These are phyloP conservation scores for Coemansia javaensis DNA, from an alignment of 192 early-diverging fungal genomes.

Conservation along the genomic window DNA sequence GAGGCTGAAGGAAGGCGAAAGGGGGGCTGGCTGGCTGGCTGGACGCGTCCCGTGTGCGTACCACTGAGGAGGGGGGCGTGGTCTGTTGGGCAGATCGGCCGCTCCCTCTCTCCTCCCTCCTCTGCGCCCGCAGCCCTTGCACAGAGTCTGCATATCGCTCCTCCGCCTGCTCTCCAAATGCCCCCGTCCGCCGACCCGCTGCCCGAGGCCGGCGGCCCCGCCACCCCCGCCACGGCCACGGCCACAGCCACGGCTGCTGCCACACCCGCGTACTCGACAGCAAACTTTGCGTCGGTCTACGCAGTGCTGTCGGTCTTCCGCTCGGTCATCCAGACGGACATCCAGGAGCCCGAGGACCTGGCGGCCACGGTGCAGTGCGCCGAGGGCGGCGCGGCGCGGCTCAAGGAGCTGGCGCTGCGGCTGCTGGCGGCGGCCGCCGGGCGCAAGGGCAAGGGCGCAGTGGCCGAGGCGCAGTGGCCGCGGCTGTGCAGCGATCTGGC, in stretches of 20 bases:
- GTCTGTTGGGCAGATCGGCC: too few relatives aligned
- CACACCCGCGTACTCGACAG: conserved; percentile 26
- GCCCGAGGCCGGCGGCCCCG: too few relatives aligned
- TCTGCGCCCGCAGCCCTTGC: too few relatives aligned
- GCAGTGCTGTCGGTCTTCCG: conserved; percentile 25
- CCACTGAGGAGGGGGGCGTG: too few relatives aligned
- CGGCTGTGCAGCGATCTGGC: conserved; percentile 34
- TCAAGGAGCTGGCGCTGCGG: conserved; percentile 24
- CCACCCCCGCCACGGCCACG: conserved; percentile 1
- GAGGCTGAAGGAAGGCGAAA: too few relatives aligned
- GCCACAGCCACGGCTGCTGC: conserved; percentile 24
- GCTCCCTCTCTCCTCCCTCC: too few relatives aligned
- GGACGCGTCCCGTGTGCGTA: too few relatives aligned
- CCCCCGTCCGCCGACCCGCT: conserved; percentile 9
- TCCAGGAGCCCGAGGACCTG: conserved; percentile 45
- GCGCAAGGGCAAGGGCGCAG: conserved; percentile 9
- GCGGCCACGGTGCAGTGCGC: conserved; percentile 14
- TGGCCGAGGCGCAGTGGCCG: conserved; percentile 32
- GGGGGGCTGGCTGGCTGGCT: too few relatives aligned
- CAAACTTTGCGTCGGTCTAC: conserved; percentile 42
- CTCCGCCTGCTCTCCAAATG: too few relatives aligned
- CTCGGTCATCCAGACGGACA: conserved; percentile 12
- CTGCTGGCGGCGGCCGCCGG: conserved; percentile 24
- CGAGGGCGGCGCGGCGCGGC: conserved; percentile 7
- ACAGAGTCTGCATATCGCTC: too few relatives aligned